Percentiles rank a stretch among this genome's conserved stretches.
Conservation (phyloP, 2,329 filamentous ascomycete species). For the Talaromyces sp. region DNA sequence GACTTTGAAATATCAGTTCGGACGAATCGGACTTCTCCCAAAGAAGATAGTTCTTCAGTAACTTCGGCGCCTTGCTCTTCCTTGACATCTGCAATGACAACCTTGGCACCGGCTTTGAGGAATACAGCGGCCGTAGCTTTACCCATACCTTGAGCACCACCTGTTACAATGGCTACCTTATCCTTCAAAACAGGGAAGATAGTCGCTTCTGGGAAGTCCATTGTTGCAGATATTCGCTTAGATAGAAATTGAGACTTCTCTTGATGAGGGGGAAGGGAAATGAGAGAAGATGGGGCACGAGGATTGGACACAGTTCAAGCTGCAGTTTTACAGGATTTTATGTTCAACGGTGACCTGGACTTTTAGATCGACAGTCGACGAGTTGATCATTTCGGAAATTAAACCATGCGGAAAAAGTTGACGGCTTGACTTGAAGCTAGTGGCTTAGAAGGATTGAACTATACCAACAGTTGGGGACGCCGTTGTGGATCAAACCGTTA, state of each 20-base stretch:
- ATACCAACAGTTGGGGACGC: no score
- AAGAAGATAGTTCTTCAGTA: constrained; percentile 6
- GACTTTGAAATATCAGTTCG: constrained; percentile 31
- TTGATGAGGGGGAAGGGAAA: not conserved
- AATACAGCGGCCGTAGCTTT: constrained; percentile 55
- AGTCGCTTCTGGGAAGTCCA: constrained; percentile 1
- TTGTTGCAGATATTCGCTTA: not conserved
- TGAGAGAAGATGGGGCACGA: no score
- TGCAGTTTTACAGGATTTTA: no score
- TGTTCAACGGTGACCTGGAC: no score
- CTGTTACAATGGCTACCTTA: constrained; percentile 28
- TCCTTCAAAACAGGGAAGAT: constrained; percentile 12
- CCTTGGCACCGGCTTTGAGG: constrained; percentile 77
- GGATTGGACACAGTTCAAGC: no score
- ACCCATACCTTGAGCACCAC: constrained; percentile 35
- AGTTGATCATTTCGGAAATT: no score
- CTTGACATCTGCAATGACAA: constrained; percentile 78
- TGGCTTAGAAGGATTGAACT: no score
- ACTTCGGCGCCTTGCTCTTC: constrained; percentile 20
- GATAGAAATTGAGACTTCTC: not conserved
- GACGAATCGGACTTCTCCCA: constrained; percentile 27
- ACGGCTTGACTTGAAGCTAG: no score
- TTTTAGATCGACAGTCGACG: no score
- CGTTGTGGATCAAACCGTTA: no score
- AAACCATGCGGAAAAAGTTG: no score